Evolutionary conservation across 352 stramenopile species (phyloP).

Genomic region (Phytophthora uliginosa): DNA sequence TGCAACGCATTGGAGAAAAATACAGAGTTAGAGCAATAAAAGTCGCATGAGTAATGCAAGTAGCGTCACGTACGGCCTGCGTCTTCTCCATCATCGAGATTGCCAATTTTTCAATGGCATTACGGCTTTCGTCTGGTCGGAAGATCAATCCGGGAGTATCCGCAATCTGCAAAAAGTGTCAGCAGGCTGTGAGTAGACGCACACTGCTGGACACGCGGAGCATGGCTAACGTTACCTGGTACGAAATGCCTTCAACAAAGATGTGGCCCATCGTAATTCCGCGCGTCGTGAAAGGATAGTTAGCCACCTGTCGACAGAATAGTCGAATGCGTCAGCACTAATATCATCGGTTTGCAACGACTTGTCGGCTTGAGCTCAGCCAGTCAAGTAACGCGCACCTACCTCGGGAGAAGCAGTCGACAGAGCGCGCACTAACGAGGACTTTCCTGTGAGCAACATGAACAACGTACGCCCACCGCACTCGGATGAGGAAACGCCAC

Average conservation of each 20-base stretch:
- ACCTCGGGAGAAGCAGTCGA: slow-evolving; percentile 88
- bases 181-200: slow-evolving; percentile 6
- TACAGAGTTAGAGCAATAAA: slow-evolving; percentile 12
- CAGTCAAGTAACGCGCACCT: not conserved
- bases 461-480: not conserved
- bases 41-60: not conserved
- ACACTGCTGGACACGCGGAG: not conserved
- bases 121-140: slow-evolving; percentile 68
- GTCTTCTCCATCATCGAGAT: slow-evolving; percentile 85
- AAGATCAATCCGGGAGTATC: slow-evolving; percentile 83
- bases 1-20: slow-evolving; percentile 26
- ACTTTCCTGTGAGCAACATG: slow-evolving; percentile 67
- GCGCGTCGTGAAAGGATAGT: slow-evolving; percentile 91
- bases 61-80: slow-evolving; percentile 51
- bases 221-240: slow-evolving; percentile 55
- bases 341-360: not conserved
- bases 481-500: not conserved
- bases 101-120: slow-evolving; percentile 80
- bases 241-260: slow-evolving; percentile 84
- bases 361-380: not conserved
- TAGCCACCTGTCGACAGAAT: slow-evolving; percentile 65
- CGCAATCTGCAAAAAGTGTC: slow-evolving; percentile 69
- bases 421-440: slow-evolving; percentile 80
- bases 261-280: slow-evolving; percentile 92
- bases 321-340: slow-evolving; percentile 9